phyloP scores from a whole-genome alignment of 1,284 basidiomycete species.

The Microbotryum scabiosae region DNA sequence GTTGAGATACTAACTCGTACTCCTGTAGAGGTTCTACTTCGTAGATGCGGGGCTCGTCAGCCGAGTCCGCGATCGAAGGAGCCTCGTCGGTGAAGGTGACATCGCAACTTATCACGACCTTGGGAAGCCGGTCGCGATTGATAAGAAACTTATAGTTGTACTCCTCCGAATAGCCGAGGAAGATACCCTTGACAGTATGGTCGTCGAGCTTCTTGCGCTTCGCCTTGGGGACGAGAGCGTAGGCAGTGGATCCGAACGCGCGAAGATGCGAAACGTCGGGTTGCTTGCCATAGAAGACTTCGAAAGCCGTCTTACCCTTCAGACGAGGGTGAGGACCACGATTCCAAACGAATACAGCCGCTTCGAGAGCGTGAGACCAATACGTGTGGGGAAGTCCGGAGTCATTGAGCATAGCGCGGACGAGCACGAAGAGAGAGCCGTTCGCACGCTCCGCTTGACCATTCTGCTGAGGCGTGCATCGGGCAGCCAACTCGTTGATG shows the following conservation, averaged over 20 bases:
- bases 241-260: background rate
- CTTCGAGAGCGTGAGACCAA: background rate
- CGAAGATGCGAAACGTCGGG: background rate
- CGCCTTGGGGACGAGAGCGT: background rate
- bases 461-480: constrained; percentile 15
- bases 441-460: background rate
- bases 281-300: background rate
- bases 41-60: too few relatives aligned
- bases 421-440: background rate
- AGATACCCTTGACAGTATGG: background rate
- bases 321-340: background rate
- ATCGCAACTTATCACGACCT: too few relatives aligned
- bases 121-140: too few relatives aligned
- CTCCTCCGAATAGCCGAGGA: background rate
- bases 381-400: background rate
- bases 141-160: too few relatives aligned
- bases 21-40: too few relatives aligned
- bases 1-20: too few relatives aligned
- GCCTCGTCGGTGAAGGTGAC: too few relatives aligned
- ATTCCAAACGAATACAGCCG: background rate
- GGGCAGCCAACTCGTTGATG: constrained; percentile 1
- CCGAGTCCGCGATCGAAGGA: too few relatives aligned
- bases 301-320: background rate
- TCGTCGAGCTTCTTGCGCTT: background rate
- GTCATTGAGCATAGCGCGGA: constrained; percentile 1